A percentile compares a stretch with the other conserved stretches of the same genome.
Evolutionary conservation across 257 asterid genomes (phyloP).

Genomic region (Penstemon davidsonii): DNA sequence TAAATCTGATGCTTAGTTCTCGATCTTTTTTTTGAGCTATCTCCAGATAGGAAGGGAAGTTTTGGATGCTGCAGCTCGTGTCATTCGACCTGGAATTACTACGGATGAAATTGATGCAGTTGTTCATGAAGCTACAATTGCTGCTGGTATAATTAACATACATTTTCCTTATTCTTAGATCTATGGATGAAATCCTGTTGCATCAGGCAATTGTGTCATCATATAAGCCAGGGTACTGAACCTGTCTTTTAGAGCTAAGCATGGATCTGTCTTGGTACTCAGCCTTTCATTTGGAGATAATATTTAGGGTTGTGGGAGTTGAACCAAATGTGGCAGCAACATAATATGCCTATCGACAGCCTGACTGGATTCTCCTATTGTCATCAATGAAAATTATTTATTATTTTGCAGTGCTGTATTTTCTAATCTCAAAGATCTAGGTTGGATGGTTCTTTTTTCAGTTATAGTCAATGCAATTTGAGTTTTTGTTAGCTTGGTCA

Average conservation of each 20-base stretch:
- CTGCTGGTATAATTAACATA: constrained; percentile 67
- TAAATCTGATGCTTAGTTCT: constrained; percentile 12
- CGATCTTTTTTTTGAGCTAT: not conserved
- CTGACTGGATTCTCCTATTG: not conserved
- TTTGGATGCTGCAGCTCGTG: constrained; percentile 95
- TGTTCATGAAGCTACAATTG: constrained; percentile 87
- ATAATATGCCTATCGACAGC: not conserved
- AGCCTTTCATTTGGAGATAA: not conserved
- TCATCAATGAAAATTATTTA: not conserved
- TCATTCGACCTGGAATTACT: constrained; percentile 88
- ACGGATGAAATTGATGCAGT: constrained; percentile 97
- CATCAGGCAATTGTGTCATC: constrained; percentile 9
- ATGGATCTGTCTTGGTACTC: constrained; percentile 1
- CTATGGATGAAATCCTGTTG: not conserved
- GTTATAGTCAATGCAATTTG: not conserved
- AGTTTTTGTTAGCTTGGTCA: not conserved
- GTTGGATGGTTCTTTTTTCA: not conserved
- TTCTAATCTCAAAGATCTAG: not conserved
- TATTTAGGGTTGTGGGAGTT: not conserved
- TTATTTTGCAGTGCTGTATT: not conserved
- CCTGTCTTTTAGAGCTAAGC: constrained; percentile 8
- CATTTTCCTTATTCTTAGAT: not conserved
- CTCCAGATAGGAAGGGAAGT: constrained; percentile 91
- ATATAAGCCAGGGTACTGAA: constrained; percentile 6
- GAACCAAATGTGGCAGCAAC: not conserved